These are phyloP conservation scores for Phyllosticta paracitricarpa DNA, from an alignment of 2,329 filamentous ascomycete genomes.

Conservation along the genomic window DNA sequence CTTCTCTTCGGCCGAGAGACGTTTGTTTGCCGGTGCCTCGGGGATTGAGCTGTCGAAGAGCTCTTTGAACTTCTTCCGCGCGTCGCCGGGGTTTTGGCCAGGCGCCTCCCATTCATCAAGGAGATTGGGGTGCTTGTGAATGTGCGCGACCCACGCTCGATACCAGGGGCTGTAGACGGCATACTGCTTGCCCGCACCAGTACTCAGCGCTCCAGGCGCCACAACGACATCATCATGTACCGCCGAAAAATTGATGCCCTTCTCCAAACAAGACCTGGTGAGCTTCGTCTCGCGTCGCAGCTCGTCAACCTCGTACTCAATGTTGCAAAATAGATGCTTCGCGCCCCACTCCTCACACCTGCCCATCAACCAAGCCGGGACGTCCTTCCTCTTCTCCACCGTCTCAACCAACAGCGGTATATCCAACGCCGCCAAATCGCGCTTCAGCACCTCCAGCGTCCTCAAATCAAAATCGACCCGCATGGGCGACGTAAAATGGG, in stretches of 20 bases:
- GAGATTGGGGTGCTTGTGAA: conserved; percentile 60
- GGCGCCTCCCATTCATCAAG: conserved; percentile 54
- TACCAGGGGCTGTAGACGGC: conserved; percentile 81
- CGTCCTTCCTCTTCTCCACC: conserved; percentile 52
- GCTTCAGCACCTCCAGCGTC: conserved; percentile 54
- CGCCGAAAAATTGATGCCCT: conserved; percentile 58
- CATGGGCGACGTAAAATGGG: conserved; percentile 62
- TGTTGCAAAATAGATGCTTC: conserved; percentile 68
- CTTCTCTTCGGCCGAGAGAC: conserved; percentile 48
- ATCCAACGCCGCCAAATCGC: conserved; percentile 57
- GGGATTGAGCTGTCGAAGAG: conserved; percentile 56
- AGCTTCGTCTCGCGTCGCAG: conserved; percentile 64
- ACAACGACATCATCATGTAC: conserved; percentile 79
- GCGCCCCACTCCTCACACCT: conserved; percentile 63
- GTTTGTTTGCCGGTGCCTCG: conserved; percentile 52
- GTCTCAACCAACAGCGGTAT: conserved; percentile 73
- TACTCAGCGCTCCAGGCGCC: conserved; percentile 57
- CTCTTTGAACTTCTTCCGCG: conserved; percentile 39
- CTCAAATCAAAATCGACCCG: conserved; percentile 76
- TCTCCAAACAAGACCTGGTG: conserved; percentile 49
- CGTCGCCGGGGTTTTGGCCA: conserved; percentile 40
- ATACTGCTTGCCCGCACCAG: conserved; percentile 65
- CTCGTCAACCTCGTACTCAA: conserved; percentile 90
- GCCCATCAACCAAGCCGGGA: conserved; percentile 53
- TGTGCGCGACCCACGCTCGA: conserved; percentile 60